Percentiles rank a stretch among this genome's conserved stretches.
Evolutionary conservation across 345 rosid species (phyloP).

Genomic region (Eucalyptus curtisii): DNA sequence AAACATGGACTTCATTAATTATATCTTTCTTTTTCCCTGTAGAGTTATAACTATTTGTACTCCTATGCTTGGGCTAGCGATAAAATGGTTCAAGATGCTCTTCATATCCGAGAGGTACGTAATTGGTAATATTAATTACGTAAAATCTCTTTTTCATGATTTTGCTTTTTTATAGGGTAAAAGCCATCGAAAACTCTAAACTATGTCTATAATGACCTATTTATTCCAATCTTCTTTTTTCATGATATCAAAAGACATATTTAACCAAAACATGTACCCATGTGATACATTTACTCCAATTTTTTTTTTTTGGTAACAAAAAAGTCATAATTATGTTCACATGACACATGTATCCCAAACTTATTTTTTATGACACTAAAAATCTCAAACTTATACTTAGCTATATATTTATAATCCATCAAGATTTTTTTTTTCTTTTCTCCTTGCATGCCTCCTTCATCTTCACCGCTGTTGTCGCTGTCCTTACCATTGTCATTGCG

Average conservation of each 20-base stretch:
- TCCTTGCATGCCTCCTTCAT: background rate
- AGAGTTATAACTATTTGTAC: background rate
- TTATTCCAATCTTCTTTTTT: background rate
- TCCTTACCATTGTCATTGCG: background rate
- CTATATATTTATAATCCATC: no score
- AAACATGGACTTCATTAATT: background rate
- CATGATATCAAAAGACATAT: background rate
- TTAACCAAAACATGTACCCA: background rate
- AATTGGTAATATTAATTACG: background rate
- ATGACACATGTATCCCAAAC: background rate
- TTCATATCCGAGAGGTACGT: slow-evolving; percentile 11
- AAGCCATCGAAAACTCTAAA: no score
- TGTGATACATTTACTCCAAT: background rate
- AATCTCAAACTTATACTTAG: no score
- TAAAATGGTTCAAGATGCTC: slow-evolving; percentile 12
- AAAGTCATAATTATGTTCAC: no score
- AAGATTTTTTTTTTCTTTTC: no score
- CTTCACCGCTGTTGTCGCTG: background rate
- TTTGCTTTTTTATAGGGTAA: background rate
- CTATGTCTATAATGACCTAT: background rate
- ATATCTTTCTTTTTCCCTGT: background rate
- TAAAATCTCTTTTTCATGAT: background rate
- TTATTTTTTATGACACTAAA: no score
- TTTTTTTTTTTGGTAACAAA: no score
- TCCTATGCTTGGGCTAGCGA: slow-evolving; percentile 18